Evolutionary conservation across 2,329 filamentous ascomycete genomes (phyloP).

Genomic region (Lachnellula occidentalis): DNA sequence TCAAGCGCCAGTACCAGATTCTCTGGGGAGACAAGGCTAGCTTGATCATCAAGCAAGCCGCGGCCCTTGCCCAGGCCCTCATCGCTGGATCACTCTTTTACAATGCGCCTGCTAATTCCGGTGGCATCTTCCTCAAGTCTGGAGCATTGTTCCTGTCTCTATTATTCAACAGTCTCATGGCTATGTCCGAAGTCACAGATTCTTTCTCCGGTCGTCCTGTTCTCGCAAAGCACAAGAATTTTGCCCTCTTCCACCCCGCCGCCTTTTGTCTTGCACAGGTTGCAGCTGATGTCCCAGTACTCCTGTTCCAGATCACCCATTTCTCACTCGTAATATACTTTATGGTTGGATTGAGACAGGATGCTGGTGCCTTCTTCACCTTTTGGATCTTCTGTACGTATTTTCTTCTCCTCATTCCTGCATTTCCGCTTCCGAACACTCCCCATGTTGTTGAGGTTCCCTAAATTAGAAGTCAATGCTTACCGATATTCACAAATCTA

Average conservation of each 20-base stretch:
- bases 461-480: no score
- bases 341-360: constrained; percentile 51
- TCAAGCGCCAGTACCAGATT: constrained; percentile 59
- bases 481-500: not conserved
- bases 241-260: constrained; percentile 53
- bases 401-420: constrained; percentile 21
- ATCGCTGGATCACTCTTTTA: constrained; percentile 65
- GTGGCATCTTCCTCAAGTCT: constrained; percentile 57
- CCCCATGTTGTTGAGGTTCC: no score
- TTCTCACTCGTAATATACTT: constrained; percentile 59
- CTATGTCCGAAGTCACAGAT: constrained; percentile 61
- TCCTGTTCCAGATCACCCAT: constrained; percentile 51
- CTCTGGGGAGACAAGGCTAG: constrained; percentile 60
- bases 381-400: constrained; percentile 44
- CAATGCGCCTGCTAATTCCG: constrained; percentile 50
- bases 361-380: constrained; percentile 54
- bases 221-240: constrained; percentile 52
- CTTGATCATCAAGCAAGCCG: constrained; percentile 56
- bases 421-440: no score
- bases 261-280: constrained; percentile 54
- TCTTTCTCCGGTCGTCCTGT: constrained; percentile 56
- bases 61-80: constrained; percentile 53
- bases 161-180: constrained; percentile 55
- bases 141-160: constrained; percentile 61
- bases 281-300: constrained; percentile 48